Conservation (phyloP, 75 land plant genomes). For the Pseudotsuga menziesii region DNA sequence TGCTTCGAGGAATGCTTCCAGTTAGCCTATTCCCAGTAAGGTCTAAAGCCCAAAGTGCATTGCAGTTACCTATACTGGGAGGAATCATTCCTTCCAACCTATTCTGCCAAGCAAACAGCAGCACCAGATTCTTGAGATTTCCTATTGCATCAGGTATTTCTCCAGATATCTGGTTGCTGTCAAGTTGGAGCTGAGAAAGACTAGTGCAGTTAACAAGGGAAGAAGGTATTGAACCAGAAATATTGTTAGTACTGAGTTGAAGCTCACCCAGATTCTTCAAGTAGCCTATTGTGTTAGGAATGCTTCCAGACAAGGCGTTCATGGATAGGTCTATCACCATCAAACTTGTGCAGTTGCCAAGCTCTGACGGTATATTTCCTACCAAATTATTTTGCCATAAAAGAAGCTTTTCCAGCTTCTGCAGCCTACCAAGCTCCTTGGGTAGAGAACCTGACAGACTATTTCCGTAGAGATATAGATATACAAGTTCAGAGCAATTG, state of each 20-base stretch:
- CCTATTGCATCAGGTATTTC: constrained; percentile 49
- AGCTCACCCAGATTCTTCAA: constrained; percentile 40
- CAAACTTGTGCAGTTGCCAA: constrained; percentile 42
- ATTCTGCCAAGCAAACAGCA: constrained; percentile 61
- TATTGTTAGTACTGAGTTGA: constrained; percentile 51
- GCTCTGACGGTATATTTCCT: constrained; percentile 50
- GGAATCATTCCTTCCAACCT: constrained; percentile 52
- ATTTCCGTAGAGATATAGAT: constrained; percentile 61
- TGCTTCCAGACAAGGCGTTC: constrained; percentile 60
- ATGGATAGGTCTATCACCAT: constrained; percentile 66
- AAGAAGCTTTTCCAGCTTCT: constrained; percentile 48
- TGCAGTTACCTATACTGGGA: constrained; percentile 58
- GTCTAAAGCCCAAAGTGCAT: constrained; percentile 47
- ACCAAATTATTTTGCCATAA: constrained; percentile 65
- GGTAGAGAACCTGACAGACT: constrained; percentile 53
- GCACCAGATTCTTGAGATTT: constrained; percentile 38
- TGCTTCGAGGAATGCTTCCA: constrained; percentile 52
- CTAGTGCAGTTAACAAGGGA: constrained; percentile 39
- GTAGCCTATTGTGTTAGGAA: constrained; percentile 52
- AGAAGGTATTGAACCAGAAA: constrained; percentile 54
- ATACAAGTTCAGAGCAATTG: constrained; percentile 47
- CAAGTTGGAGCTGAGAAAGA: constrained; percentile 58
- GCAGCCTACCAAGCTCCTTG: constrained; percentile 41
- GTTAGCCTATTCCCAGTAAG: constrained; percentile 50
- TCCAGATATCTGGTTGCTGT: constrained; percentile 51